Percentiles rank a stretch among this genome's conserved stretches.
phyloP scores from a whole-genome alignment of 345 rosid genomes.

The Salix udensis region DNA sequence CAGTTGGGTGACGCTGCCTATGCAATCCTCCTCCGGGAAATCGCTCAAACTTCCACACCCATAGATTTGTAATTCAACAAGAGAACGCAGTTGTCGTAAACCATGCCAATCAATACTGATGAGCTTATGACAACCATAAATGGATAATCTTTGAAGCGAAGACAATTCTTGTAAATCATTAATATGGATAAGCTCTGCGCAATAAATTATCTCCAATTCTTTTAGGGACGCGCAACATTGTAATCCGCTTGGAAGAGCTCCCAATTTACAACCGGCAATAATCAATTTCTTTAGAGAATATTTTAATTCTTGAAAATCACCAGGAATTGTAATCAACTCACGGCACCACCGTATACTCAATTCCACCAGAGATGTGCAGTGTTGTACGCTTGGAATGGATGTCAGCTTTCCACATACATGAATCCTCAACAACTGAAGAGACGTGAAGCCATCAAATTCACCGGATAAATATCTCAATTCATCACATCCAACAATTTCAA shows the following conservation, averaged over 20 bases:
- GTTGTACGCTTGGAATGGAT: neutral
- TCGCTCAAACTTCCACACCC: too few species aligned
- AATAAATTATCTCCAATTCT: neutral
- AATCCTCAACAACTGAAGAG: neutral
- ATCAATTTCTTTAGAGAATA: neutral
- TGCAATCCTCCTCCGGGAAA: too few species aligned
- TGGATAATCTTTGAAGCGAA: too few species aligned
- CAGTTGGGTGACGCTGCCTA: too few species aligned
- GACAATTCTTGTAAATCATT: too few species aligned
- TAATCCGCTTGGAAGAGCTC: conserved; percentile 7
- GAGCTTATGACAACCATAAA: too few species aligned
- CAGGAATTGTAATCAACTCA: neutral
- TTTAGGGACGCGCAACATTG: conserved; percentile 4
- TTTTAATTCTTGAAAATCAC: neutral
- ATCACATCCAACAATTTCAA: neutral
- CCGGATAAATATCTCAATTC: neutral
- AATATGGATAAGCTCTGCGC: neutral
- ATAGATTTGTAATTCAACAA: accelerated
- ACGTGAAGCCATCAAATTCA: neutral
- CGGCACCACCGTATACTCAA: neutral
- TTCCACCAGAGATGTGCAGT: neutral
- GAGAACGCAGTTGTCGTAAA: too few species aligned
- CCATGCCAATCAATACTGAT: too few species aligned
- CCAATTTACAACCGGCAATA: neutral
- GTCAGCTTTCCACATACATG: neutral